Evolutionary conservation across 495 filamentous ascomycete species (phyloP).

Genomic region (Diplogelasinospora grovesii): DNA sequence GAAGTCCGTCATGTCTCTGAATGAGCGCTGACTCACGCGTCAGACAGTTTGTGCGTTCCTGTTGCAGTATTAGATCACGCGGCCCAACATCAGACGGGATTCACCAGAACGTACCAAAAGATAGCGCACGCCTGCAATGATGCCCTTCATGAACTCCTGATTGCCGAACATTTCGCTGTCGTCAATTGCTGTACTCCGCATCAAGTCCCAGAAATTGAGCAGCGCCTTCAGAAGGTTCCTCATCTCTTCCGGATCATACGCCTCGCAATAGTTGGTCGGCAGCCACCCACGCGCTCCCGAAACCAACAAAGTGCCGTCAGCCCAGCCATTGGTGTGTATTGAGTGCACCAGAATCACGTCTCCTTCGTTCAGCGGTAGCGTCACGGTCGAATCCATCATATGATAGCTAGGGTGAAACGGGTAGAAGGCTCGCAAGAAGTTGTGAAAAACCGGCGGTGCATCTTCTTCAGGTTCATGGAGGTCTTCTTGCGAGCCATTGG

Average conservation of each 20-base stretch:
- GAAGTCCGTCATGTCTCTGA: conserved; percentile 65
- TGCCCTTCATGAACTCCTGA: conserved; percentile 83
- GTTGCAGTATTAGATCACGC: conserved; percentile 9
- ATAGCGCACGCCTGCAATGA: conserved; percentile 87
- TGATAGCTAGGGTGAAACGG: conserved; percentile 76
- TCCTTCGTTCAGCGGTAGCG: conserved; percentile 77
- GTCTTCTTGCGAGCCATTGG: conserved; percentile 55
- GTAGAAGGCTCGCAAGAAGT: conserved; percentile 94
- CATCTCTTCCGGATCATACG: conserved; percentile 83
- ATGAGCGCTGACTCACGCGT: conserved; percentile 73
- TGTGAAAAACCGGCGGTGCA: conserved; percentile 68
- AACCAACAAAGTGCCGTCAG: conserved; percentile 88
- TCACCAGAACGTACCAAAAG: conserved; percentile 61
- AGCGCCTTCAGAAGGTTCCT: conserved; percentile 77
- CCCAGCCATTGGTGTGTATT: conserved; percentile 98
- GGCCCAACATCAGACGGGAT: background rate
- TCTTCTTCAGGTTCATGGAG: conserved; percentile 15
- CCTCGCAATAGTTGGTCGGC: conserved; percentile 96
- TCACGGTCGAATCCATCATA: conserved; percentile 67
- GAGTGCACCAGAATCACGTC: conserved; percentile 94
- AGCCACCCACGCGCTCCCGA: conserved; percentile 91
- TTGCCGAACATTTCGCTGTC: conserved; percentile 68
- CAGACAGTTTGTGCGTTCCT: conserved; percentile 86
- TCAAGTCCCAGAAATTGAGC: conserved; percentile 87
- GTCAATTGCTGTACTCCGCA: conserved; percentile 58